Conservation (phyloP, 2,329 filamentous ascomycete genomes). For the Trichoderma arundinaceum region DNA sequence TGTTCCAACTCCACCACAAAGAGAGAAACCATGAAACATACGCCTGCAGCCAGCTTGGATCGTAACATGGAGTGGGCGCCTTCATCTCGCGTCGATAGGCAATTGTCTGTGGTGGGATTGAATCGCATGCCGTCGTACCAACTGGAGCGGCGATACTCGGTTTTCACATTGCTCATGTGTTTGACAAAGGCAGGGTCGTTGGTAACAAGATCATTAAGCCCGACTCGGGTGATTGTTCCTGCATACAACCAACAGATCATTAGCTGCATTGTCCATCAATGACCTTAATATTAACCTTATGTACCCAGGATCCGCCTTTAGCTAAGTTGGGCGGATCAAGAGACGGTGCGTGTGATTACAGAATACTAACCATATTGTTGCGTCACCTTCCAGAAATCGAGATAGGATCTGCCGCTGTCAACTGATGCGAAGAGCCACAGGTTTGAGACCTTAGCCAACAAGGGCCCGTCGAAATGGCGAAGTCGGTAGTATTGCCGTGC, state of each 20-base stretch:
- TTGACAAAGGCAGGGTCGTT: slow-evolving; percentile 52
- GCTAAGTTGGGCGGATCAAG: neutral
- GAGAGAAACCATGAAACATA: slow-evolving; percentile 33
- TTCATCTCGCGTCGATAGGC: slow-evolving; percentile 19
- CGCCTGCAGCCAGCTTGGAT: slow-evolving; percentile 56
- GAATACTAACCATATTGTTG: slow-evolving; percentile 24
- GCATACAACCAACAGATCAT: neutral
- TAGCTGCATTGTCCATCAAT: neutral
- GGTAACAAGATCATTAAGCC: slow-evolving; percentile 54
- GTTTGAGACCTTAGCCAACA: slow-evolving; percentile 16
- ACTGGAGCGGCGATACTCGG: slow-evolving; percentile 43
- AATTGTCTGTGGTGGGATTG: slow-evolving; percentile 47
- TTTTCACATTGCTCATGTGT: slow-evolving; percentile 48
- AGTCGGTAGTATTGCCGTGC: slow-evolving; percentile 21
- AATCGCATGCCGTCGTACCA: slow-evolving; percentile 58
- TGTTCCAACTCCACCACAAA: neutral
- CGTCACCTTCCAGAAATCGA: slow-evolving; percentile 28
- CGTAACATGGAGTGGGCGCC: slow-evolving; percentile 50
- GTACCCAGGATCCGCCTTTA: neutral
- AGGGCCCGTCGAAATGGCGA: slow-evolving; percentile 29
- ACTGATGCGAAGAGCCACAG: slow-evolving; percentile 21
- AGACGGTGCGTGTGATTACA: neutral
- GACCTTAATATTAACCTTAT: too few species aligned
- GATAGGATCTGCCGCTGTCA: slow-evolving; percentile 14
- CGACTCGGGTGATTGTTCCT: slow-evolving; percentile 43